Percentiles rank a stretch among this genome's conserved stretches.
Conservation (phyloP, 148 eudicot genomes). For the Chenopodium album region DNA sequence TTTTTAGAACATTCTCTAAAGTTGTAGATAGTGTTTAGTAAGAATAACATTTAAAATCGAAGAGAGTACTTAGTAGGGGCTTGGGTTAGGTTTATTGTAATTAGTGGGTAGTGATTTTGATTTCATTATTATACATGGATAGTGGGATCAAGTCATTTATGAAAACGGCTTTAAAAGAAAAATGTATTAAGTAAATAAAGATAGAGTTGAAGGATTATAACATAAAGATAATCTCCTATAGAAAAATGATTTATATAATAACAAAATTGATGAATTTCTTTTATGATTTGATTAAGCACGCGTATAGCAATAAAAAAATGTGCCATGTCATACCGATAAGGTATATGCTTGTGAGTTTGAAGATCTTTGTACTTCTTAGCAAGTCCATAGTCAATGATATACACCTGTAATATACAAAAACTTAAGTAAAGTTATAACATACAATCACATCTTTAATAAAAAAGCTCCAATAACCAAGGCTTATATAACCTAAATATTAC, state of each 20-base stretch:
- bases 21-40: too few relatives aligned
- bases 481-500: not conserved
- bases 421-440: not conserved
- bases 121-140: too few relatives aligned
- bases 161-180: not conserved
- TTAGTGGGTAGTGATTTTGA: too few relatives aligned
- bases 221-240: not conserved
- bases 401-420: slow-evolving; percentile 36
- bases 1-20: too few relatives aligned
- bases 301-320: not conserved
- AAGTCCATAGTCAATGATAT: slow-evolving; percentile 44
- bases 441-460: not conserved
- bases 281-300: not conserved
- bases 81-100: too few relatives aligned
- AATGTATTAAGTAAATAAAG: too few relatives aligned
- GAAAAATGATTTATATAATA: not conserved
- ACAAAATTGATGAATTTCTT: not conserved
- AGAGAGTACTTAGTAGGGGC: too few relatives aligned
- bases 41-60: too few relatives aligned
- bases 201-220: too few relatives aligned
- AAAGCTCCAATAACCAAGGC: not conserved
- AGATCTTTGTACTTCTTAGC: slow-evolving; percentile 46
- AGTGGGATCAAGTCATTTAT: too few relatives aligned
- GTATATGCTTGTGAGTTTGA: slow-evolving; percentile 41
- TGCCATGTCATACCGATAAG: slow-evolving; percentile 29